Evolutionary conservation across 345 rosid species (phyloP).

Genomic region (Boechera retrofracta): DNA sequence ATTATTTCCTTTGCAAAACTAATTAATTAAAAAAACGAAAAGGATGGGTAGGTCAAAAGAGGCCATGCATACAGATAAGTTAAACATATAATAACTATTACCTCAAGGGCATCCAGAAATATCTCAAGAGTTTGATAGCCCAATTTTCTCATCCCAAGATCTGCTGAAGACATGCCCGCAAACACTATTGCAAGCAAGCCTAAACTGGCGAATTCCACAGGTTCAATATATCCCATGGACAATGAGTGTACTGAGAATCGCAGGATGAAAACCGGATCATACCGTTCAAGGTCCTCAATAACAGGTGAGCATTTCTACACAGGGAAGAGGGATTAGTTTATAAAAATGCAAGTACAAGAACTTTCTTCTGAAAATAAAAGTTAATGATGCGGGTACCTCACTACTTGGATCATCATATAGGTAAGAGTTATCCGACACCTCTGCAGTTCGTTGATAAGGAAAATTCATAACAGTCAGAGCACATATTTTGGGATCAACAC

Average conservation of each 20-base stretch:
- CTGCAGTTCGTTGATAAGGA: constrained; percentile 65
- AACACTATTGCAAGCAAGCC: constrained; percentile 93
- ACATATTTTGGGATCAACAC: constrained; percentile 44
- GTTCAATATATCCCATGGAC: constrained; percentile 70
- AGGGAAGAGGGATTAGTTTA: constrained; percentile 17
- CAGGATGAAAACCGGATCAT: constrained; percentile 87
- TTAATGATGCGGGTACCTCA: constrained; percentile 33
- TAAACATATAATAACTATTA: constrained; percentile 45
- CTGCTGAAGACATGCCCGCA: constrained; percentile 81
- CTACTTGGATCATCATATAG: constrained; percentile 16
- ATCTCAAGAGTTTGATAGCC: constrained; percentile 61
- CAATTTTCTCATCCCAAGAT: constrained; percentile 44
- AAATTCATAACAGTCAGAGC: constrained; percentile 67
- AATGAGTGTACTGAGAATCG: constrained; percentile 68
- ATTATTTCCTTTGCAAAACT: constrained; percentile 13
- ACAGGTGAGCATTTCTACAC: constrained; percentile 51
- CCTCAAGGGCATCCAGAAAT: constrained; percentile 72
- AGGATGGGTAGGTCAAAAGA: constrained; percentile 15
- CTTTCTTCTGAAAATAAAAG: background rate
- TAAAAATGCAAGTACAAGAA: constrained; percentile 15
- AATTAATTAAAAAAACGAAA: constrained; percentile 14
- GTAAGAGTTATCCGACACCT: constrained; percentile 23
- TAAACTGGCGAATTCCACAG: constrained; percentile 77
- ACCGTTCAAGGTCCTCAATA: constrained; percentile 48
- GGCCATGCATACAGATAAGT: constrained; percentile 7